A percentile compares a stretch with the other conserved stretches of the same genome.
Conservation (phyloP, 2,329 filamentous ascomycete genomes). For the Penicillium sp. region DNA sequence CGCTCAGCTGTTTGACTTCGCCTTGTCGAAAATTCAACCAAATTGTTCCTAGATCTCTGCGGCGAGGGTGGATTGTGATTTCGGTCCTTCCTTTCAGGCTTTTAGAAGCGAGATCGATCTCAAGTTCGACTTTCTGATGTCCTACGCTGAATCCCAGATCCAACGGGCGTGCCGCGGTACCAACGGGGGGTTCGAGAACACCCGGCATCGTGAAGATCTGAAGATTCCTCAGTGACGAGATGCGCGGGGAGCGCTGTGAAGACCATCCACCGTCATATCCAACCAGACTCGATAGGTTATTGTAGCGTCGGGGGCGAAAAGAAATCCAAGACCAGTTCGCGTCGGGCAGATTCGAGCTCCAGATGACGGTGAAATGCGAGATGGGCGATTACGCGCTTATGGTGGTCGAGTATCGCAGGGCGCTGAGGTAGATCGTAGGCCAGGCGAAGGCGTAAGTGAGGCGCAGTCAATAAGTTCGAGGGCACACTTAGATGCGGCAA, state of each 20-base stretch:
- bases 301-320: constrained; percentile 3
- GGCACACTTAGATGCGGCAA: background rate
- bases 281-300: constrained; percentile 21
- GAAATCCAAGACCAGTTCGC: background rate
- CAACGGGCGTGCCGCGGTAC: constrained; percentile 28
- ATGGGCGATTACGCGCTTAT: background rate
- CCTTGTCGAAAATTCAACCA: constrained; percentile 64
- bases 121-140: constrained; percentile 84
- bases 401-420: background rate
- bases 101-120: constrained; percentile 79
- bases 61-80: constrained; percentile 71
- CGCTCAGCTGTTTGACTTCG: constrained; percentile 53
- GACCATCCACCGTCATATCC: constrained; percentile 43
- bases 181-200: constrained; percentile 37
- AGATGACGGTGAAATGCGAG: constrained; percentile 2
- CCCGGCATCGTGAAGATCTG: constrained; percentile 38
- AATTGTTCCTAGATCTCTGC: constrained; percentile 55
- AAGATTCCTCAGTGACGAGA: constrained; percentile 36
- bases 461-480: background rate
- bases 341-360: background rate
- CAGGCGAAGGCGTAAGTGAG: background rate
- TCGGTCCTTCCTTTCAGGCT: constrained; percentile 75
- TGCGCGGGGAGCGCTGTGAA: constrained; percentile 40
- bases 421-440: background rate
- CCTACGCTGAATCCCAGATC: constrained; percentile 59